Evolutionary conservation across 1,139 yeast species (phyloP), one percentile per base, ranked within the genome.

Genomic region (Taphrina flavorubra): DNA sequence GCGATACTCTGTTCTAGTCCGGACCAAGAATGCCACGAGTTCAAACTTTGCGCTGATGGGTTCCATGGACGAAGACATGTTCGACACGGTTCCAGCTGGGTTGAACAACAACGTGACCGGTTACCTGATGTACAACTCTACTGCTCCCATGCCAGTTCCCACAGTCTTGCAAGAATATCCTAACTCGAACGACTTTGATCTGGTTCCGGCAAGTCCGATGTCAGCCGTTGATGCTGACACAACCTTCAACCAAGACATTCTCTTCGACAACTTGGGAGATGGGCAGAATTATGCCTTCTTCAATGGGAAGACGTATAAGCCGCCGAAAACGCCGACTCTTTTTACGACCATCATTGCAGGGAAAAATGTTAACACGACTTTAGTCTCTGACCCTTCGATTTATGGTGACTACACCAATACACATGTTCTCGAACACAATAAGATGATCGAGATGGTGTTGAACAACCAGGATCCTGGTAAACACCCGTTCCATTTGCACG

Each of bases 261-360:
- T 80, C 51, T 91, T 92, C 96, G 87, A 87, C 77, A 89, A 89
- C 79, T 82, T 92, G 77, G 84, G 82, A 59, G 82, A 90, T 77
- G 98, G 98, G 78, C 82, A 89, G 70, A 90, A 89, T 79, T 92
- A 92, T 77, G 97, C 97, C 10, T 87, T 92, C 79, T 90, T 92
- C 86, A 90, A 92, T 82, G 87, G 89, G 77, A 82, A 87, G 73
- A 83, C 96, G n/a, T 92, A 85, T 79, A 82, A 85, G 34, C 78
- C 84, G 49, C 97, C 97, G 69, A 87, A 86, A 78, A 94, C 92
- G 16, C 98, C 98, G 53, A 82, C 92, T 1, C 80, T 92, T 72
- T 83, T 84, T 78, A 85, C 96, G 2, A 96, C 85, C n/a, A 77
- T 90, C 74, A 81, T 89, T 55, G 76, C 81, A 18, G 85, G 95